Evolutionary conservation across 306 rosid species (phyloP), one percentile per base, ranked within the genome.

Genomic region (Lablab purpureus): DNA sequence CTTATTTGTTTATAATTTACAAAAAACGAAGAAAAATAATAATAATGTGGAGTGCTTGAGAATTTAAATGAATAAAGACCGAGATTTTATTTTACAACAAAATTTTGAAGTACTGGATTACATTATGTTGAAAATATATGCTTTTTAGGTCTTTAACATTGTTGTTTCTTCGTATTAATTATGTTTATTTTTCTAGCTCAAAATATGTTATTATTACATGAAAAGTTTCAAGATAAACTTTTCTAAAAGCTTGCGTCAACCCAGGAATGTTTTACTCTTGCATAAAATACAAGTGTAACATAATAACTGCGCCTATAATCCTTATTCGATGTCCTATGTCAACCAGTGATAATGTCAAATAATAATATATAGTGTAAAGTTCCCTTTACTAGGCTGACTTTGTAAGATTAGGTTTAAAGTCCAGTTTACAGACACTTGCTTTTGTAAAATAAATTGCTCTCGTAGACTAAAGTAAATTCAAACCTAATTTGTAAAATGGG

Each of bases 121-220:
- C 7, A 23, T 47, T 71, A 10, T 47, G 11, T 34, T 59, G 19
- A 15, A 22, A 21, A 1, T 10, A 40, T 37, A 67, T 51, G 32
- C 14, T 62, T 72, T 78, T 71, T 62, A 4, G 34, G 17, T 54
- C 18, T 30, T 58, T 69, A 19, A 68, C 22, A 58, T 58, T 58
- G 5, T 55, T 22, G 43, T 30, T 69, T 65, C 41, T 41, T 65
- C 34, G 50, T 23, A 45, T 54, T 65, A n/a, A n/a, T n/a, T n/a
- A n/a, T n/a, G n/a, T n/a, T n/a, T n/a, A n/a, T n/a, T n/a, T n/a
- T n/a, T n/a, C n/a, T n/a, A n/a, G n/a, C n/a, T n/a, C n/a, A n/a
- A 55, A 70, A 36, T 49, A 23, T 18, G 50, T 47, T 69, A 60
- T 49, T 55, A 23, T 68, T 49, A 37, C 51, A 62, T 30, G 80